phyloP scores from a whole-genome alignment of 2,329 filamentous ascomycete species.

The Salinomyces thailandicus region DNA sequence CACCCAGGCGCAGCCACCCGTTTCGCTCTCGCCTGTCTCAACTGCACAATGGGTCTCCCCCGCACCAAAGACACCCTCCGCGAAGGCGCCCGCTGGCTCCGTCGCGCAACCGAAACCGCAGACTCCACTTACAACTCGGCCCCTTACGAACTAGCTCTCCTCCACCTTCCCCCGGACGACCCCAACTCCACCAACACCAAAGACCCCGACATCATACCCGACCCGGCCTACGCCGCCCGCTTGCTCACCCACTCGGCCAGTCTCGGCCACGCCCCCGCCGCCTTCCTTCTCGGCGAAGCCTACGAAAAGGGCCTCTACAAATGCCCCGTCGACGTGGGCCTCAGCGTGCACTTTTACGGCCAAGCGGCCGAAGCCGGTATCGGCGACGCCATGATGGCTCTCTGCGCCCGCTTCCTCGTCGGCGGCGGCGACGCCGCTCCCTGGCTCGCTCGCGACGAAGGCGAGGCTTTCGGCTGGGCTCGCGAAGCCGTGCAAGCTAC shows the following conservation, averaged over 20 bases:
- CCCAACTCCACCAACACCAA: constrained; percentile 91
- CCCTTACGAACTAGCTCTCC: constrained; percentile 75
- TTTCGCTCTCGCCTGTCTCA: constrained; percentile 80
- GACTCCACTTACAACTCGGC: constrained; percentile 87
- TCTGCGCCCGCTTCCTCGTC: constrained; percentile 98
- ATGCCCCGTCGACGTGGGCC: constrained; percentile 80
- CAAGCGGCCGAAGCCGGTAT: constrained; percentile 78
- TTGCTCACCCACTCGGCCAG: constrained; percentile 91
- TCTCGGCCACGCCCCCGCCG: constrained; percentile 76
- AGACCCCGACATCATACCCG: constrained; percentile 75
- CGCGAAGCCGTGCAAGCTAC: constrained; percentile 48
- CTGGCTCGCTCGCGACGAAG: constrained; percentile 86
- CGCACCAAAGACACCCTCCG: constrained; percentile 59
- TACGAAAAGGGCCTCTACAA: constrained; percentile 86
- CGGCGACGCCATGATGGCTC: constrained; percentile 86
- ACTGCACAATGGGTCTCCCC: constrained; percentile 69
- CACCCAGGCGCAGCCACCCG: constrained; percentile 93
- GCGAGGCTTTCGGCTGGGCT: constrained; percentile 95
- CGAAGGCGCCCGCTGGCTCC: constrained; percentile 93
- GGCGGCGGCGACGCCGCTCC: constrained; percentile 89
- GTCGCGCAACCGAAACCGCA: constrained; percentile 79
- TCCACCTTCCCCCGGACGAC: constrained; percentile 63
- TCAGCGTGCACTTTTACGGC: constrained; percentile 97
- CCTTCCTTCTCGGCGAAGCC: constrained; percentile 82
- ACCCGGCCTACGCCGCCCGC: constrained; percentile 82